Conservation (phyloP, 2,329 filamentous ascomycete genomes). For the Hirsutella minnesotensis region DNA sequence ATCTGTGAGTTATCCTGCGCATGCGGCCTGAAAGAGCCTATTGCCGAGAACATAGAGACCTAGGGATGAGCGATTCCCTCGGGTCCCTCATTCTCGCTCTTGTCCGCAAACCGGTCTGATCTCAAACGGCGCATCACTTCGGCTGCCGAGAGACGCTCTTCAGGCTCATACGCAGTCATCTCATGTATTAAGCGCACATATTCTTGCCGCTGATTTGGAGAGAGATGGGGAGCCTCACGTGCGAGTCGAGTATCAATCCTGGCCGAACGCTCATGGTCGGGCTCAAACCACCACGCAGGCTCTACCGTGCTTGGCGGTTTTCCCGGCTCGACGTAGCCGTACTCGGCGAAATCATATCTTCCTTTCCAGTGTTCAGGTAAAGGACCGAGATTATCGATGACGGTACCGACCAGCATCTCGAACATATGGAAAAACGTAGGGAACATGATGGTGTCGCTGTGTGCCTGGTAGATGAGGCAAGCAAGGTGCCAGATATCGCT, state of each 20-base stretch:
- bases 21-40: too few relatives aligned
- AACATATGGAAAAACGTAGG: constrained; percentile 3
- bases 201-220: background rate
- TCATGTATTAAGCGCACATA: constrained; percentile 2
- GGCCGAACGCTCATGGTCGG: background rate
- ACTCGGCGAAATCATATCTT: constrained; percentile 1
- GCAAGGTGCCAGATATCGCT: constrained; percentile 5
- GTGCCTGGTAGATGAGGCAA: constrained; percentile 3
- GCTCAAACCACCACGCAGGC: constrained; percentile 4
- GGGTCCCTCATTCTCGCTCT: too few relatives aligned
- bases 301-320: background rate
- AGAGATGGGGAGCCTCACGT: constrained; percentile 2
- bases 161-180: constrained; percentile 4
- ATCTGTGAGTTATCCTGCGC: too few relatives aligned
- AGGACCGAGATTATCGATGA: constrained; percentile 1
- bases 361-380: constrained; percentile 4
- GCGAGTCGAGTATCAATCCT: constrained; percentile 2
- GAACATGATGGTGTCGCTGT: background rate
- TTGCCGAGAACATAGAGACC: too few relatives aligned
- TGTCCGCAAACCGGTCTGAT: background rate
- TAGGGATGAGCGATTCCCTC: too few relatives aligned
- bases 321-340: constrained; percentile 3
- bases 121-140: constrained; percentile 1
- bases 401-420: constrained; percentile 2
- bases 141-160: constrained; percentile 1